These are phyloP conservation scores for Linanthus parryae DNA, from an alignment of 148 eudicot species.

Conservation along the genomic window DNA sequence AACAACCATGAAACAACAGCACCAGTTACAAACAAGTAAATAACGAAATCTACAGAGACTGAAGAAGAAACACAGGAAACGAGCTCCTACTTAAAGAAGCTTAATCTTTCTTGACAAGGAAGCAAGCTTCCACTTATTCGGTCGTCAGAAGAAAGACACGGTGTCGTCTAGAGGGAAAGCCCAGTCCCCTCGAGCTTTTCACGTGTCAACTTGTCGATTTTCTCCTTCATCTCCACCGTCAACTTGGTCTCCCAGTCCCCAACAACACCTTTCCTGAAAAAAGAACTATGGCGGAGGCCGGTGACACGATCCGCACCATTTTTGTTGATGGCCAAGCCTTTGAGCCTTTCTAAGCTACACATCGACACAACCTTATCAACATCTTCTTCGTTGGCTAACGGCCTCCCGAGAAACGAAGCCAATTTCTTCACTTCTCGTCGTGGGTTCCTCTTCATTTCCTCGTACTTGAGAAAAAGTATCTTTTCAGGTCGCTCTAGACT, in stretches of 20 bases:
- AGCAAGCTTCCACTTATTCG: too few relatives aligned
- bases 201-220: constrained; percentile 4
- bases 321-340: constrained; percentile 19
- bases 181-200: constrained; percentile 4
- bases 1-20: too few relatives aligned
- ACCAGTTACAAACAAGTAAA: too few relatives aligned
- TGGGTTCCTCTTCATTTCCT: constrained; percentile 22
- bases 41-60: too few relatives aligned
- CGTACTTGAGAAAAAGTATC: constrained; percentile 22
- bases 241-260: constrained; percentile 15
- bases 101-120: too few relatives aligned
- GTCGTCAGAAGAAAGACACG: too few relatives aligned
- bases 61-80: too few relatives aligned
- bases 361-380: constrained; percentile 9
- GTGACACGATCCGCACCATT: constrained; percentile 9
- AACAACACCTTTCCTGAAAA: constrained; percentile 13
- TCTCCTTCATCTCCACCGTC: constrained; percentile 12
- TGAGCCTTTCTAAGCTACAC: constrained; percentile 20
- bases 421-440: constrained; percentile 17
- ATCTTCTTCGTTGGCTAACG: constrained; percentile 16
- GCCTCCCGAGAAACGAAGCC: constrained; percentile 20
- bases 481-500: constrained; percentile 22
- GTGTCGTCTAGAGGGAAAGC: background rate
- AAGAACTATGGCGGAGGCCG: constrained; percentile 2
- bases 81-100: too few relatives aligned